Evolutionary conservation across 139 green algal genomes (phyloP).

Genomic region (Marvania coccoides): DNA sequence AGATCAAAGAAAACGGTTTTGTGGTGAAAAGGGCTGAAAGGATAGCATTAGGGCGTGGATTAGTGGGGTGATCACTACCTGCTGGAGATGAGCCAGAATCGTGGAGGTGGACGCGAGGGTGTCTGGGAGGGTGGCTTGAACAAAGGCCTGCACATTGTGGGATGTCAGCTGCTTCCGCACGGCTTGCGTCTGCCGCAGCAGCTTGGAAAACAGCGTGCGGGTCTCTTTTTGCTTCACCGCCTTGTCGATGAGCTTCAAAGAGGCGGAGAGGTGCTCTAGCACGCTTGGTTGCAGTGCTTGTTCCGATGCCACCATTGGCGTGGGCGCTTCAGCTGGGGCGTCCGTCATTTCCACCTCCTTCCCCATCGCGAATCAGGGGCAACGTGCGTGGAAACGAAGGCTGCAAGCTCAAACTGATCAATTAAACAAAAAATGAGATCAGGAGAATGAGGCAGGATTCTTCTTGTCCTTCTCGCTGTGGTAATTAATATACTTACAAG

Average conservation of each 20-base stretch:
- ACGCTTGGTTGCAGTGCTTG: background rate
- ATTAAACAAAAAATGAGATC: no score
- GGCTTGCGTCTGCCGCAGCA: conserved; percentile 67
- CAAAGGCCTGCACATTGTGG: conserved; percentile 41
- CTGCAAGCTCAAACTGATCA: background rate
- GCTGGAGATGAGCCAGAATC: background rate
- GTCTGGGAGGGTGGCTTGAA: conserved; percentile 17
- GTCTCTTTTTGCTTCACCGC: conserved; percentile 79
- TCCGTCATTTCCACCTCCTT: conserved; percentile 36
- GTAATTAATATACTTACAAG: background rate
- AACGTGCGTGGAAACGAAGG: background rate
- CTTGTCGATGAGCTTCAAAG: conserved; percentile 55
- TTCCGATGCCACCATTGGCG: background rate
- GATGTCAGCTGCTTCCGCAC: conserved; percentile 49
- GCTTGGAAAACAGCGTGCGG: conserved; percentile 48
- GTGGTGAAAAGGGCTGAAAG: no score
- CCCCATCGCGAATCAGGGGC: conserved; percentile 8
- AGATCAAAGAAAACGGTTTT: no score
- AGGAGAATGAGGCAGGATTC: no score
- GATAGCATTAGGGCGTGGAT: no score
- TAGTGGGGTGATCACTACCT: no score
- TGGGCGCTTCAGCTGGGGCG: background rate
- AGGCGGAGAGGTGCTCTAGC: conserved; percentile 12
- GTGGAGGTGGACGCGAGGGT: background rate
- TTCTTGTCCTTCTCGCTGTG: no score